Evolutionary conservation across 2,329 filamentous ascomycete species (phyloP).

Genomic region (Corniculantispora saksenae): DNA sequence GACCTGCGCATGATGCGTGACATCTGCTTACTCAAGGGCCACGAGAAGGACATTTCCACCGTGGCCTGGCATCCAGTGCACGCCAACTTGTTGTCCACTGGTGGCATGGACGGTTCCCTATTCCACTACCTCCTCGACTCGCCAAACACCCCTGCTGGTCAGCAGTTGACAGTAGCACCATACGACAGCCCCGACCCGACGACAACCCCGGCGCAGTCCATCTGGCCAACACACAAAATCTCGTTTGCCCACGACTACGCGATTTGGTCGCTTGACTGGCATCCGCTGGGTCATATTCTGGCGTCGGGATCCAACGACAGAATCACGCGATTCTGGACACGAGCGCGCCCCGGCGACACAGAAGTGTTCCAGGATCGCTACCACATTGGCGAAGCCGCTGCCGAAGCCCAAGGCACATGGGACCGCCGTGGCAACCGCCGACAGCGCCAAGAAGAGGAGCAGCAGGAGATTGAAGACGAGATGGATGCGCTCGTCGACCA

Average conservation of each 20-base stretch:
- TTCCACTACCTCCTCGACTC: constrained; percentile 96
- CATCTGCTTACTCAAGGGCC: constrained; percentile 86
- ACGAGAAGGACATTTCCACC: constrained; percentile 94
- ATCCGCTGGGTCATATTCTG: constrained; percentile 91
- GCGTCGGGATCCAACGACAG: constrained; percentile 95
- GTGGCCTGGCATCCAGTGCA: constrained; percentile 94
- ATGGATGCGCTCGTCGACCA: constrained; percentile 91
- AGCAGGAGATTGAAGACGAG: constrained; percentile 91
- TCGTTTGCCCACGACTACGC: constrained; percentile 90
- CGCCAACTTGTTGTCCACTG: constrained; percentile 83
- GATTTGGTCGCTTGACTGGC: constrained; percentile 98
- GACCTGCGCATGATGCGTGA: constrained; percentile 98
- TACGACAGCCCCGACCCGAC: constrained; percentile 82
- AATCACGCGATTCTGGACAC: constrained; percentile 95
- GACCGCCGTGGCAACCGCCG: constrained; percentile 76
- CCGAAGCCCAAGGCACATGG: constrained; percentile 94
- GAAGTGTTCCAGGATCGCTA: constrained; percentile 86
- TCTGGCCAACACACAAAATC: constrained; percentile 85
- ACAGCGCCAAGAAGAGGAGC: constrained; percentile 86
- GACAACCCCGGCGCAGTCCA: constrained; percentile 82
- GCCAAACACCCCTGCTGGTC: constrained; percentile 78
- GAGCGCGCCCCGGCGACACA: constrained; percentile 83
- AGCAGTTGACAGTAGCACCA: constrained; percentile 71
- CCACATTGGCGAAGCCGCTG: constrained; percentile 91
- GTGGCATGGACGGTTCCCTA: constrained; percentile 84